phyloP scores from a whole-genome alignment of 768 basidiomycete genomes.

The Lentinula aciculospora region DNA sequence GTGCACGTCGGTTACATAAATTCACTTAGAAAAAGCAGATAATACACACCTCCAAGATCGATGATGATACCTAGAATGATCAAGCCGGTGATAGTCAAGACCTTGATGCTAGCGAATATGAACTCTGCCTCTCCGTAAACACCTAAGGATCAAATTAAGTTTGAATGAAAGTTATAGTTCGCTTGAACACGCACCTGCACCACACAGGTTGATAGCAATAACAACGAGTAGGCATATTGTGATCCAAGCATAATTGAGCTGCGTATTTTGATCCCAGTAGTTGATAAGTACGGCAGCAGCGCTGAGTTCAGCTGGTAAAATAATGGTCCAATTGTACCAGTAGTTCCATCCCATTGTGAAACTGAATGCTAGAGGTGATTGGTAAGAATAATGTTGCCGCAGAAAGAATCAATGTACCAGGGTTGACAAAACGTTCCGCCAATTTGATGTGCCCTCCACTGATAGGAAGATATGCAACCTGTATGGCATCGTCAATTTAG shows the following conservation, averaged over 20 bases:
- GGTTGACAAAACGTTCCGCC: conserved; percentile 78
- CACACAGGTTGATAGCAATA: conserved; percentile 68
- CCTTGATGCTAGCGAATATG: conserved; percentile 71
- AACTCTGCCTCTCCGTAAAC: conserved; percentile 87
- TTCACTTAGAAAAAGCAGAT: not conserved
- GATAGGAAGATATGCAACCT: conserved; percentile 69
- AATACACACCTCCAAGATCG: conserved; percentile 62
- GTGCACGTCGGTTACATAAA: not conserved
- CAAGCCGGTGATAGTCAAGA: conserved; percentile 74
- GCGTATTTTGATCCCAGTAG: conserved; percentile 55
- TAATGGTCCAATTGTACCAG: conserved; percentile 59
- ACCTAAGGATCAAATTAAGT: conserved; percentile 21
- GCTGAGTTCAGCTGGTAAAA: conserved; percentile 68
- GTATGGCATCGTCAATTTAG: conserved; percentile 10
- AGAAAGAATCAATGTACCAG: conserved; percentile 45
- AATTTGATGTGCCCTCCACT: conserved; percentile 78
- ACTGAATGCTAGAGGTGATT: conserved; percentile 3
- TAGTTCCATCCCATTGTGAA: conserved; percentile 52
- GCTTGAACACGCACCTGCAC: conserved; percentile 41
- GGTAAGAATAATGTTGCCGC: not conserved
- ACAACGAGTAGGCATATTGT: conserved; percentile 71
- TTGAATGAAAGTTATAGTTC: not conserved
- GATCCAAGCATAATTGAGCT: conserved; percentile 72
- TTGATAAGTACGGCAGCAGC: conserved; percentile 74
- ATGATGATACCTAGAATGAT: conserved; percentile 70